Evolutionary conservation across 179 eudicot genomes (phyloP).

Genomic region (Beta macrorhiza): DNA sequence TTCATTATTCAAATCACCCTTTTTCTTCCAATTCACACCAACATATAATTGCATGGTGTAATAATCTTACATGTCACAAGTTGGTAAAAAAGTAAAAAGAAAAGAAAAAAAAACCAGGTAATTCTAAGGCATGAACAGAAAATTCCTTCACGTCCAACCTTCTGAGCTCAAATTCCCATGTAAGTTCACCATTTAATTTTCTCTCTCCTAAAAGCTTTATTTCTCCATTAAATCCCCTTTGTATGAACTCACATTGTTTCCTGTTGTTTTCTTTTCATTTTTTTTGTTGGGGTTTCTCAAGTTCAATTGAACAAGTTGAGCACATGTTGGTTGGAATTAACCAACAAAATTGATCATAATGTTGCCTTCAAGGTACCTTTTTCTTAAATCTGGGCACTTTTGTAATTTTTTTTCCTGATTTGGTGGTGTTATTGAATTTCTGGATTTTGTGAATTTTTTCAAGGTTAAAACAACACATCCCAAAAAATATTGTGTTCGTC

Average conservation of each 20-base stretch:
- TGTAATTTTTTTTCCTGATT: not conserved
- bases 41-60: slow-evolving; percentile 5
- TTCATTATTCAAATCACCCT: not conserved
- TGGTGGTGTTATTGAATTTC: not conserved
- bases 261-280: not conserved
- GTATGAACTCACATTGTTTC: not conserved
- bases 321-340: slow-evolving; percentile 37
- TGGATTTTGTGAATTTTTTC: slow-evolving; percentile 14
- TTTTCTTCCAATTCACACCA: slow-evolving; percentile 10
- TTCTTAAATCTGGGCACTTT: slow-evolving; percentile 1
- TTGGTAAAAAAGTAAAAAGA: slow-evolving; percentile 2
- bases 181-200: slow-evolving; percentile 20
- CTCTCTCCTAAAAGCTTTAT: not conserved
- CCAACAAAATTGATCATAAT: slow-evolving; percentile 35
- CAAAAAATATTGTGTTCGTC: slow-evolving; percentile 36
- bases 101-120: not conserved
- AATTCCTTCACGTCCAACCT: slow-evolving; percentile 40
- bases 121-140: slow-evolving; percentile 32
- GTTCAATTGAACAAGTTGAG: slow-evolving; percentile 41
- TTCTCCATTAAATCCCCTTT: not conserved
- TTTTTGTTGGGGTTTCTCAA: slow-evolving; percentile 18
- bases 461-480: slow-evolving; percentile 50
- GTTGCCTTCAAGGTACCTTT: slow-evolving; percentile 42
- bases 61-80: slow-evolving; percentile 16
- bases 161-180: slow-evolving; percentile 48